Conservation (phyloP, 192 early-diverging fungal genomes). For the Glomus cerebriforme region DNA sequence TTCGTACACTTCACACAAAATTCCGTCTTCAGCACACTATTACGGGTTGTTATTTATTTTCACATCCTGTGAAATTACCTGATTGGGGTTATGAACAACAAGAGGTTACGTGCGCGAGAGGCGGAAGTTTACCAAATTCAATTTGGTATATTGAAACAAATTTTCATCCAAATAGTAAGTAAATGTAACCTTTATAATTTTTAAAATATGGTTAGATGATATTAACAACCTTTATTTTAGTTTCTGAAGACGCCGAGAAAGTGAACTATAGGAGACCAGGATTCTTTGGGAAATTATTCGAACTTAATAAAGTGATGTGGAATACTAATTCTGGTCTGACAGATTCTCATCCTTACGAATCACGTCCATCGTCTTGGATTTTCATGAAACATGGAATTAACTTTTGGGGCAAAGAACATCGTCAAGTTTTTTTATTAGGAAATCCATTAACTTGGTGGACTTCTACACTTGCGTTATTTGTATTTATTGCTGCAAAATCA, state of each 20-base stretch:
- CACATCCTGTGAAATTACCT: constrained; percentile 78
- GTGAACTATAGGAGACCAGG: constrained; percentile 65
- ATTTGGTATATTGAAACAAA: constrained; percentile 81
- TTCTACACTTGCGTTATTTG: constrained; percentile 56
- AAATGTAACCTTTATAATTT: background rate
- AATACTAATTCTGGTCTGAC: constrained; percentile 84
- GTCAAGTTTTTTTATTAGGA: constrained; percentile 88
- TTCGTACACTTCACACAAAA: constrained; percentile 65
- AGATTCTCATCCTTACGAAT: constrained; percentile 91
- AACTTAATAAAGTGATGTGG: constrained; percentile 89
- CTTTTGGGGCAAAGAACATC: constrained; percentile 73
- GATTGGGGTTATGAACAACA: constrained; percentile 92
- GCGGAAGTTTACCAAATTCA: constrained; percentile 64
- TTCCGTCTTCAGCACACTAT: constrained; percentile 76
- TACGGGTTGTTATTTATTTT: constrained; percentile 81
- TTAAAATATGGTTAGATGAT: background rate
- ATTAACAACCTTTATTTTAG: too few species aligned
- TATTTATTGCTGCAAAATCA: constrained; percentile 60
- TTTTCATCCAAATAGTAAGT: constrained; percentile 46
- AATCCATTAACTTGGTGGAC: constrained; percentile 88
- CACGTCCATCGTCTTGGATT: constrained; percentile 86
- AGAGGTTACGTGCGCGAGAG: constrained; percentile 93
- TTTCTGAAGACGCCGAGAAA: constrained; percentile 57
- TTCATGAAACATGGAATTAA: constrained; percentile 84
- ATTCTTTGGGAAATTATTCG: constrained; percentile 86